Evolutionary conservation across 768 basidiomycete species (phyloP), one percentile per base, ranked within the genome.

Genomic region (Botryobasidium botryosum): DNA sequence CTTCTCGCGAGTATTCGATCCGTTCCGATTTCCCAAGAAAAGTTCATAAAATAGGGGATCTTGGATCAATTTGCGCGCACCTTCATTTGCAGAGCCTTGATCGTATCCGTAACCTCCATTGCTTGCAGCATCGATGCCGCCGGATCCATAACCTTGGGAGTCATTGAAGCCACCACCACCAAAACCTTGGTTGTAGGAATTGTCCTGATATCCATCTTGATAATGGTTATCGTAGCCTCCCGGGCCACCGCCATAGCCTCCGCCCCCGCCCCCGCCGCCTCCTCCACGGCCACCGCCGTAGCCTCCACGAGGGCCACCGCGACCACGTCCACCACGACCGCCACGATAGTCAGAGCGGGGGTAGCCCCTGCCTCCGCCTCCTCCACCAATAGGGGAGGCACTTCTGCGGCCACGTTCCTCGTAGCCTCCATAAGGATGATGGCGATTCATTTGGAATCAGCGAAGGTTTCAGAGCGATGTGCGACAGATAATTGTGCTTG

Each of bases 371-470:
- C 69, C 63, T n/a, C n/a, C n/a, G n/a, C n/a, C n/a, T n/a, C n/a
- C n/a, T n/a, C n/a, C n/a, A n/a, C n/a, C n/a, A n/a, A n/a, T n/a
- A 33, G 74, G 71, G 49, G 72, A 67, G 46, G 76, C 40, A n/a
- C n/a, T n/a, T 39, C 79, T 79, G 58, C 81, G 74, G 55, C 67
- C 61, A 32, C 67, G 62, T 45, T 65, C 64, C 49, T 82, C 82
- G 68, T 74, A 77, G 52, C 69, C 69, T 54, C 73, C 72, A 64
- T 88, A 88, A 21, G 85, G 85, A 72, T 87, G 82, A 64, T 86
- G 84, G 57, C 84, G 81, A 64, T 85, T 83, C 84, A 88, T 87
- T 25, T 24, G 25, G 23, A n/a, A n/a, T n/a, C n/a, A n/a, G n/a
- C n/a, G n/a, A n/a, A n/a, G n/a, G n/a, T n/a, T n/a, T n/a, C n/a